Evolutionary conservation across 164 flowering plant species (phyloP).

Genomic region (Dillenia suffruticosa): DNA sequence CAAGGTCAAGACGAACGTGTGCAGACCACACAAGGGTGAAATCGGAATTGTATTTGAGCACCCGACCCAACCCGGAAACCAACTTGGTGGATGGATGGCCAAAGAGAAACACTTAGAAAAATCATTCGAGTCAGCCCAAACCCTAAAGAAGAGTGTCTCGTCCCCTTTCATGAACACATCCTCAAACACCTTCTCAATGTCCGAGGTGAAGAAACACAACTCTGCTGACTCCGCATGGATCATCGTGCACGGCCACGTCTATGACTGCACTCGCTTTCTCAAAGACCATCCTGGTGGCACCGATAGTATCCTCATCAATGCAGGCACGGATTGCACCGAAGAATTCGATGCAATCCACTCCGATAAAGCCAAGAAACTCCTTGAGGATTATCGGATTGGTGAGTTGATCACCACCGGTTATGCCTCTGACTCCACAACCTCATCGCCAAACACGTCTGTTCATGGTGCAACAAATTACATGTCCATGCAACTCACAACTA

Average conservation of each 20-base stretch:
- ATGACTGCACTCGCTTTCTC: slow-evolving; percentile 85
- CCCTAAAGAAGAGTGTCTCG: slow-evolving; percentile 66
- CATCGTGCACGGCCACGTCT: slow-evolving; percentile 86
- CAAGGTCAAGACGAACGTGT: slow-evolving; percentile 66
- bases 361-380: slow-evolving; percentile 76
- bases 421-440: slow-evolving; percentile 50
- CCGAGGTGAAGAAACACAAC: slow-evolving; percentile 74
- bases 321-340: slow-evolving; percentile 94
- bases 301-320: slow-evolving; percentile 93
- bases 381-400: slow-evolving; percentile 72
- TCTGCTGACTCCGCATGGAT: slow-evolving; percentile 88
- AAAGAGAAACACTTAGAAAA: slow-evolving; percentile 48
- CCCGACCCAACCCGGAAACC: slow-evolving; percentile 85
- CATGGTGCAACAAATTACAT: slow-evolving; percentile 46
- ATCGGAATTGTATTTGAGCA: slow-evolving; percentile 88
- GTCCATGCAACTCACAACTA: slow-evolving; percentile 38
- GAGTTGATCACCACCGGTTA: slow-evolving; percentile 61
- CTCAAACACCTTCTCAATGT: slow-evolving; percentile 46
- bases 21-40: slow-evolving; percentile 77
- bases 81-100: slow-evolving; percentile 96
- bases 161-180: slow-evolving; percentile 80
- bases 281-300: slow-evolving; percentile 93
- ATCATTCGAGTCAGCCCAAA: slow-evolving; percentile 29
- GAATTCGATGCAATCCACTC: slow-evolving; percentile 98
- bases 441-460: slow-evolving; percentile 62